Conservation (phyloP, 148 eudicot genomes). For the Suaeda aralocaspica region DNA sequence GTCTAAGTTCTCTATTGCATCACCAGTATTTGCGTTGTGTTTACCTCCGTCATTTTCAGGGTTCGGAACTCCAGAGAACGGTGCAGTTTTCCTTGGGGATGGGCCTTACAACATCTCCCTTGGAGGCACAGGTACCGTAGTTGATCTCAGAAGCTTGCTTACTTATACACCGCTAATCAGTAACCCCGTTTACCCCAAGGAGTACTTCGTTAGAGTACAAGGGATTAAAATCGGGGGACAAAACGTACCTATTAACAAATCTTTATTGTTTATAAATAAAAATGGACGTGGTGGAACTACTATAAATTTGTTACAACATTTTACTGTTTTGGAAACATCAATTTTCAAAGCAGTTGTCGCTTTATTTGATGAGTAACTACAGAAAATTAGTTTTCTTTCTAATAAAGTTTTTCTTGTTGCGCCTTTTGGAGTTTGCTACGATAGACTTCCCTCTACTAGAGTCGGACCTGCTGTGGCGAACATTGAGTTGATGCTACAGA, state of each 20-base stretch:
- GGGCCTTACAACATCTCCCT: constrained; percentile 5
- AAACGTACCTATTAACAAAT: not conserved
- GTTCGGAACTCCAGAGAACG: no score
- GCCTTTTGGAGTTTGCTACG: constrained; percentile 41
- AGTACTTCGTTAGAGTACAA: constrained; percentile 26
- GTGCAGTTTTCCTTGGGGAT: constrained; percentile 28
- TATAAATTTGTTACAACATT: not conserved
- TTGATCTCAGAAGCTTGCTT: constrained; percentile 31
- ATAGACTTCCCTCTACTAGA: constrained; percentile 11
- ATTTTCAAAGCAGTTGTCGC: not conserved
- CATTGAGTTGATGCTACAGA: constrained; percentile 41
- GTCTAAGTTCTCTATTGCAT: constrained; percentile 29
- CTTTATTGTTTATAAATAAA: not conserved
- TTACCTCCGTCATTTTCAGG: not conserved
- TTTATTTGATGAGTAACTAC: not conserved
- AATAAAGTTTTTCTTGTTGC: not conserved
- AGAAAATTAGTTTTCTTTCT: not conserved
- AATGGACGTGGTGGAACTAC: not conserved
- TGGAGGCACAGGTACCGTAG: not conserved
- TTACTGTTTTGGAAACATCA: not conserved
- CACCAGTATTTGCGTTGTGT: constrained; percentile 22
- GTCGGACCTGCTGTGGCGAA: constrained; percentile 35
- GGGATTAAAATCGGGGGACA: not conserved
- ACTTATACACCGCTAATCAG: constrained; percentile 46
- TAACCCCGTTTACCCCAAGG: constrained; percentile 1